Conservation (phyloP, 345 rosid species). For the Citrus maxima region DNA sequence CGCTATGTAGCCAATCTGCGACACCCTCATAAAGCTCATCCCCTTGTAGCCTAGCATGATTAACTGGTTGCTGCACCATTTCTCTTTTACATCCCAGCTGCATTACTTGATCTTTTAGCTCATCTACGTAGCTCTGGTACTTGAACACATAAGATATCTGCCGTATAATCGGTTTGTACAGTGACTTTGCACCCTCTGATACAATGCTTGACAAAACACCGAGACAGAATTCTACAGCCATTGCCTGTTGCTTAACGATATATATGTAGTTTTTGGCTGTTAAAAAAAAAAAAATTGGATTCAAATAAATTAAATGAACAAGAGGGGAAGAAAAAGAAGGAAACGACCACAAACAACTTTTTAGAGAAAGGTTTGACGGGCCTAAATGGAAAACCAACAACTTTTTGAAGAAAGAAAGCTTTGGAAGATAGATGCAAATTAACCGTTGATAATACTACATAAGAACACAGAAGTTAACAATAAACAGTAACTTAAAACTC, state of each 20-base stretch:
- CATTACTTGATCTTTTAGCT: background rate
- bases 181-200: background rate
- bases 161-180: background rate
- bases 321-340: too few species aligned
- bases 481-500: too few species aligned
- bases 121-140: slow-evolving; percentile 7
- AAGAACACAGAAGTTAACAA: too few species aligned
- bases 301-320: too few species aligned
- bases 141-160: background rate
- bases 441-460: too few species aligned
- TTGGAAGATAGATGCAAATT: too few species aligned
- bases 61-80: background rate
- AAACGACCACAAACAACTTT: too few species aligned
- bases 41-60: background rate
- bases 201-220: background rate
- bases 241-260: background rate
- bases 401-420: too few species aligned
- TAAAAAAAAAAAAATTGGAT: too few species aligned
- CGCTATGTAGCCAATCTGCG: background rate
- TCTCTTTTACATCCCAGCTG: background rate
- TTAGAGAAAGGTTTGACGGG: too few species aligned
- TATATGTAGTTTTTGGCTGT: too few species aligned
- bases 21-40: background rate
- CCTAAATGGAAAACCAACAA: too few species aligned
- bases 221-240: background rate